Evolutionary conservation across 192 early-diverging fungal genomes (phyloP).

Genomic region (Backusella tarrabulga): DNA sequence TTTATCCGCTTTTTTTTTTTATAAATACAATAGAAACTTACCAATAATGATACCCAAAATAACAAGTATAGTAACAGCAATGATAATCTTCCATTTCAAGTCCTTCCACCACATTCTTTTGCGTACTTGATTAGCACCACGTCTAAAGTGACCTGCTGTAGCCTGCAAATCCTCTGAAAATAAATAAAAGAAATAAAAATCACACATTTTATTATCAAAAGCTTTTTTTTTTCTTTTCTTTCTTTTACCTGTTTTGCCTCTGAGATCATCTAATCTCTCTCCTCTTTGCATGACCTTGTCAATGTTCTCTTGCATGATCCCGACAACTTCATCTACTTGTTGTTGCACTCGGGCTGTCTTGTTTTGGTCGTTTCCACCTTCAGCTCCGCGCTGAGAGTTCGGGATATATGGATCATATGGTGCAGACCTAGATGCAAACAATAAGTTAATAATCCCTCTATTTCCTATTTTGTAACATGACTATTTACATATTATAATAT

Average conservation of each 20-base stretch:
- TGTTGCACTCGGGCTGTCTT: slow-evolving; percentile 73
- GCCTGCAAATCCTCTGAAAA: slow-evolving; percentile 34
- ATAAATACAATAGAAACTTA: slow-evolving; percentile 24
- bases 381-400: slow-evolving; percentile 15
- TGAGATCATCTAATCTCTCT: slow-evolving; percentile 79
- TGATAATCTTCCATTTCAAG: slow-evolving; percentile 93
- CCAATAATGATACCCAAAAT: slow-evolving; percentile 84
- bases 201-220: not conserved
- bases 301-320: slow-evolving; percentile 94
- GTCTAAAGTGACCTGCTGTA: slow-evolving; percentile 34
- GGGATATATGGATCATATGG: slow-evolving; percentile 42
- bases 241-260: slow-evolving; percentile 72
- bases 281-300: slow-evolving; percentile 85
- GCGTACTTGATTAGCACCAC: slow-evolving; percentile 40
- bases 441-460: not conserved
- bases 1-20: slow-evolving; percentile 35
- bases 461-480: not conserved
- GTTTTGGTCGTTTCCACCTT: slow-evolving; percentile 10
- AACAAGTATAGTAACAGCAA: slow-evolving; percentile 71
- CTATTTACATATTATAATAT: not conserved
- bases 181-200: not conserved
- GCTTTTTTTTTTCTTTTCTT: too few relatives aligned
- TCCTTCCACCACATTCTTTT: slow-evolving; percentile 87
- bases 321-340: slow-evolving; percentile 89
- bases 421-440: slow-evolving; percentile 29